A percentile compares a stretch with the other conserved stretches of the same genome.
Evolutionary conservation across 805 yeast species (phyloP).

Genomic region (Starmerella potacharoeniae): DNA sequence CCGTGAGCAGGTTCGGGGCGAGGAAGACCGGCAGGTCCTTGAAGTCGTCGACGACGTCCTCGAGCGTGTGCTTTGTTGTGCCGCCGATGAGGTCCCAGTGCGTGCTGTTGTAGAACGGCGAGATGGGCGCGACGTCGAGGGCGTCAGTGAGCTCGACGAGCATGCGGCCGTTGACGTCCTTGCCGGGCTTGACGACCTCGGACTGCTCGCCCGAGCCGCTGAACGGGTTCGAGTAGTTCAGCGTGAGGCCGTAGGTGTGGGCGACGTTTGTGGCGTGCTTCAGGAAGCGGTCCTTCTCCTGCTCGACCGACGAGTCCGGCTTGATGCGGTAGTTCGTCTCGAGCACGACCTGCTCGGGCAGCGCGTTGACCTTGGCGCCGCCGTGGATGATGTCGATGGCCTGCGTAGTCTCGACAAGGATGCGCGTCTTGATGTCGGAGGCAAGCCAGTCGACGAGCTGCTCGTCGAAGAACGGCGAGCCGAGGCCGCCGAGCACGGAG

Average conservation of each 20-base stretch:
- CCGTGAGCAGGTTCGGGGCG: conserved; percentile 52
- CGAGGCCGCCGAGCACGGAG: conserved; percentile 5
- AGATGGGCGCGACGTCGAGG: conserved; percentile 43
- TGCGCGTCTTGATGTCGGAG: conserved; percentile 24
- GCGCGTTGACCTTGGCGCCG: conserved; percentile 64
- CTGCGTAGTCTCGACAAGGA: conserved; percentile 49
- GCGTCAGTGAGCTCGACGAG: conserved; percentile 16
- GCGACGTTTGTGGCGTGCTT: conserved; percentile 34
- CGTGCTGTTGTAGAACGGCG: conserved; percentile 32
- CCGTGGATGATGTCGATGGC: conserved; percentile 58
- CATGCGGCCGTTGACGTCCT: conserved; percentile 34
- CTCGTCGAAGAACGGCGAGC: conserved; percentile 9
- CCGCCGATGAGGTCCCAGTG: conserved; percentile 55
- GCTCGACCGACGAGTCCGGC: conserved; percentile 41
- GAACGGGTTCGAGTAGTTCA: conserved; percentile 22
- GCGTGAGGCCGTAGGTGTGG: conserved; percentile 35
- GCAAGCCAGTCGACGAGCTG: conserved; percentile 17
- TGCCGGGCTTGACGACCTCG: conserved; percentile 14
- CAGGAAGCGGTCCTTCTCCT: conserved; percentile 32
- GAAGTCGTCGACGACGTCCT: conserved; percentile 31
- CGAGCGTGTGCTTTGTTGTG: conserved; percentile 49
- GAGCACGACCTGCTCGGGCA: conserved; percentile 52
- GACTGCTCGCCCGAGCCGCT: conserved; percentile 30
- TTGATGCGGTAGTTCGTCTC: conserved; percentile 55
- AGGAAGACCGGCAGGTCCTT: conserved; percentile 29